Conservation (phyloP, 129 eudicot species). For the Solidago caesia region DNA sequence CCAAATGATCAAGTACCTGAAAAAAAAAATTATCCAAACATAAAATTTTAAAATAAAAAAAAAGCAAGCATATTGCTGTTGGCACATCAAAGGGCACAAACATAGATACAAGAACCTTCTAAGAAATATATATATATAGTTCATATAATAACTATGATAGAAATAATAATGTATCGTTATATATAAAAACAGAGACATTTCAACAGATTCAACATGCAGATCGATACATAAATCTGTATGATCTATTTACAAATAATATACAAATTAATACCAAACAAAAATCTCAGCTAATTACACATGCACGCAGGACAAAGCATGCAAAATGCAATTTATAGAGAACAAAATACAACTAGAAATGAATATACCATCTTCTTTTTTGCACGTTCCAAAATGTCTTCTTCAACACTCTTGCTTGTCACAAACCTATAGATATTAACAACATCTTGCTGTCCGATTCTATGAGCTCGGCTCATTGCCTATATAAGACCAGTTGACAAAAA, state of each 20-base stretch:
- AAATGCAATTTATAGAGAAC: too few species aligned
- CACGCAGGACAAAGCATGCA: not conserved
- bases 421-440: constrained; percentile 96
- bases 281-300: constrained; percentile 4
- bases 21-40: constrained; percentile 1
- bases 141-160: too few species aligned
- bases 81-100: not conserved
- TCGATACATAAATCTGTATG: not conserved
- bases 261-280: not conserved
- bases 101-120: too few species aligned
- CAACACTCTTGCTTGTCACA: constrained; percentile 98
- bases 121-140: not conserved
- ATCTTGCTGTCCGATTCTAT: constrained; percentile 97
- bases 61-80: not conserved
- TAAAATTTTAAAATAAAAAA: not conserved
- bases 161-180: not conserved
- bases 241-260: not conserved
- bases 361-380: constrained; percentile 98
- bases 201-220: constrained; percentile 7
- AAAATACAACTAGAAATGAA: not conserved
- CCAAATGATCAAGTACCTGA: constrained; percentile 97
- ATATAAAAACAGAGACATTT: not conserved
- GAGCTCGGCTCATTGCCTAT: constrained; percentile 99
- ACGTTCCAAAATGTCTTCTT: constrained; percentile 98
- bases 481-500: constrained; percentile 1